These are phyloP conservation scores for Cubamyces sp. DNA, from an alignment of 768 basidiomycete species.

Conservation along the genomic window DNA sequence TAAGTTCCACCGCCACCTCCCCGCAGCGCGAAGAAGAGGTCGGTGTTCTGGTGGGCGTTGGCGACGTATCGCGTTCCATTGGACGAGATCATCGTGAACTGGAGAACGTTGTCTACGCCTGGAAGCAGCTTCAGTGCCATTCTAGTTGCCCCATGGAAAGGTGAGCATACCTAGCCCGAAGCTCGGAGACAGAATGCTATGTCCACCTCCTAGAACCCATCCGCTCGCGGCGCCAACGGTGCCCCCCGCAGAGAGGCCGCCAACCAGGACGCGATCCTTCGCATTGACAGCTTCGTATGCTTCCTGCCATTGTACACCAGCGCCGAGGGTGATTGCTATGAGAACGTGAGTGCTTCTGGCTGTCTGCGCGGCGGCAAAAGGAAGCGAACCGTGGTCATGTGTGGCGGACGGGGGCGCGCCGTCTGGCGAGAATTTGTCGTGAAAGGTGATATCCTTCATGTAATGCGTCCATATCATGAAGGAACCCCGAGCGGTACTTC, in stretches of 20 bases:
- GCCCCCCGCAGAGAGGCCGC: constrained; percentile 28
- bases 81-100: constrained; percentile 57
- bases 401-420: constrained; percentile 32
- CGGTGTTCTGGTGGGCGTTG: constrained; percentile 49
- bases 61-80: constrained; percentile 48
- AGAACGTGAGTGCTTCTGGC: background rate
- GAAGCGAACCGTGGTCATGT: constrained; percentile 23
- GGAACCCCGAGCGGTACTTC: constrained; percentile 31
- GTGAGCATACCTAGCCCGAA: constrained; percentile 34
- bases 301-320: constrained; percentile 27
- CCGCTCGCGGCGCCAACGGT: constrained; percentile 53
- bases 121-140: background rate
- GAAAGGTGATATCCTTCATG: constrained; percentile 42
- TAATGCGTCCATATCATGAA: constrained; percentile 46
- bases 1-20: constrained; percentile 46
- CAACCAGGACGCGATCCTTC: constrained; percentile 9
- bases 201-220: constrained; percentile 42
- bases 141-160: constrained; percentile 15
- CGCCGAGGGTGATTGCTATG: constrained; percentile 41
- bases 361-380: constrained; percentile 1
- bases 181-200: constrained; percentile 34
- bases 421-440: constrained; percentile 37
- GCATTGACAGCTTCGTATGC: constrained; percentile 9
- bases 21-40: constrained; percentile 57
- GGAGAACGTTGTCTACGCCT: constrained; percentile 34